Conservation (phyloP, 768 basidiomycete species). For the Cystofilobasidium capitatum region DNA sequence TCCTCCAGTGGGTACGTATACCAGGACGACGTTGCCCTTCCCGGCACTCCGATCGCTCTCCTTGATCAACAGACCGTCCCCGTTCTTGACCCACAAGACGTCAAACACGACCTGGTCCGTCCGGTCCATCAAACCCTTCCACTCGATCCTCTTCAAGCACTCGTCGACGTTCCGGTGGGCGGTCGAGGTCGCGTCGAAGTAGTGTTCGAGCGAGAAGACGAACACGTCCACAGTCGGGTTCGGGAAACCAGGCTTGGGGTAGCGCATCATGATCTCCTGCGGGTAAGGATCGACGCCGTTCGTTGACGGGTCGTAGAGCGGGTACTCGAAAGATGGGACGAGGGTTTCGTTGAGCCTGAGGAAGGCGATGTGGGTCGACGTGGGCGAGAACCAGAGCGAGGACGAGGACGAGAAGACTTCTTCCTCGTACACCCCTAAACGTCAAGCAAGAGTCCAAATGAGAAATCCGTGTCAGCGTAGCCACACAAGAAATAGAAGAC, state of each 20-base stretch:
- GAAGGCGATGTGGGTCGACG: slow-evolving; percentile 62
- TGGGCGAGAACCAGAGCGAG: slow-evolving; percentile 87
- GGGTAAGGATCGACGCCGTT: slow-evolving; percentile 67
- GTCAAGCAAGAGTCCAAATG: background rate
- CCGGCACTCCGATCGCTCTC: slow-evolving; percentile 78
- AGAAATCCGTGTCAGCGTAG: background rate
- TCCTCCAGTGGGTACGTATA: slow-evolving; percentile 46
- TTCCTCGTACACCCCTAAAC: slow-evolving; percentile 42
- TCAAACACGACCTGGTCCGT: slow-evolving; percentile 67
- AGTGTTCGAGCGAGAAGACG: slow-evolving; percentile 65
- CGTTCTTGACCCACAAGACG: slow-evolving; percentile 75
- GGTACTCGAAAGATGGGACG: slow-evolving; percentile 73
- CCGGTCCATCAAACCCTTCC: slow-evolving; percentile 52
- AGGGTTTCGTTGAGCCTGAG: slow-evolving; percentile 76
- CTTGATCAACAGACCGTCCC: slow-evolving; percentile 49
- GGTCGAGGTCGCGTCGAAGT: slow-evolving; percentile 37
- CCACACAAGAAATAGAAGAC: background rate
- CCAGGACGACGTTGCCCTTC: slow-evolving; percentile 67
- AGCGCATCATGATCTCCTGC: slow-evolving; percentile 38
- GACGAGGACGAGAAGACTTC: slow-evolving; percentile 66
- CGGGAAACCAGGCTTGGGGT: slow-evolving; percentile 41
- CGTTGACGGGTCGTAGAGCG: slow-evolving; percentile 78
- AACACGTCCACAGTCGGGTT: slow-evolving; percentile 78
- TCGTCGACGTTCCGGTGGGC: slow-evolving; percentile 38
- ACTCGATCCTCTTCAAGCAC: slow-evolving; percentile 37